Conservation (phyloP, 2,329 filamentous ascomycete species). For the Zopfia rhizophila region DNA sequence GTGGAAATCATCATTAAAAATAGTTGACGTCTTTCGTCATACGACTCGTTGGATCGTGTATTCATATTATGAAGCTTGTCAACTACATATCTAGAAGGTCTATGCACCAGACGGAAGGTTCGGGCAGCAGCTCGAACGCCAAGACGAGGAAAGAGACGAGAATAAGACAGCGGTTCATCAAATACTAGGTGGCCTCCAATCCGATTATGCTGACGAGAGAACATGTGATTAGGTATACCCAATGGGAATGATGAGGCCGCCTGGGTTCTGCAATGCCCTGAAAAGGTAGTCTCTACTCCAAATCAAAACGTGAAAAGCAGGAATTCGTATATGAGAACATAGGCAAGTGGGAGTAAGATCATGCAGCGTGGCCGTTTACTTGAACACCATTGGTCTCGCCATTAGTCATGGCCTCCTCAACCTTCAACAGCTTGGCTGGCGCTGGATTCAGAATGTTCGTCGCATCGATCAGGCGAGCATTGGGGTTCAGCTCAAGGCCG, state of each 20-base stretch:
- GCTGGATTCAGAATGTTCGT: slow-evolving; percentile 76
- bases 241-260: too few species aligned
- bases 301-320: too few species aligned
- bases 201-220: too few species aligned
- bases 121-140: too few species aligned
- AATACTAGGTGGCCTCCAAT: too few species aligned
- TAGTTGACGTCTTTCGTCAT: slow-evolving; percentile 23
- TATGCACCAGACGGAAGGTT: too few species aligned
- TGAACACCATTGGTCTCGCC: slow-evolving; percentile 21
- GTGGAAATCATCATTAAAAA: slow-evolving; percentile 42
- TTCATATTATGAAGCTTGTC: slow-evolving; percentile 4
- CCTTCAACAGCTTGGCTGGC: slow-evolving; percentile 56
- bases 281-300: not conserved
- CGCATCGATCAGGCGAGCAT: slow-evolving; percentile 81
- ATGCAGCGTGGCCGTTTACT: slow-evolving; percentile 24
- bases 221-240: too few species aligned
- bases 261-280: too few species aligned
- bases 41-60: too few species aligned
- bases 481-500: slow-evolving; percentile 85
- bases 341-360: slow-evolving; percentile 1
- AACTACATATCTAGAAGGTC: slow-evolving; percentile 7
- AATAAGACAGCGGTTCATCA: too few species aligned
- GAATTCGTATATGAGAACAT: not conserved
- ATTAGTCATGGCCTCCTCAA: too few species aligned
- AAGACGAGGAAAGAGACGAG: too few species aligned